Percentiles rank a stretch among this genome's conserved stretches.
Evolutionary conservation across 345 rosid species (phyloP).

Genomic region (Salix caprea): DNA sequence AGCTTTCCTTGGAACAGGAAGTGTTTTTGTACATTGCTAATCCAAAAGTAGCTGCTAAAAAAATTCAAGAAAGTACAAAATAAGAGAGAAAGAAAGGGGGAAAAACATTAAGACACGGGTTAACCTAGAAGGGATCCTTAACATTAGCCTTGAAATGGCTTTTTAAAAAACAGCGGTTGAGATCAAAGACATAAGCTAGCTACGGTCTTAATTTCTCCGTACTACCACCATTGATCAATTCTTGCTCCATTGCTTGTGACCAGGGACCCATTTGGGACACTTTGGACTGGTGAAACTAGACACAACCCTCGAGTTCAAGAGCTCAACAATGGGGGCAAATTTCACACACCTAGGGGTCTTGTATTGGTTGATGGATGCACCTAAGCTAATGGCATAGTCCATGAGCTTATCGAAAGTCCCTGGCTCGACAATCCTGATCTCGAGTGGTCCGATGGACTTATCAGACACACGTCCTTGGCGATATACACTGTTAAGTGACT

Average conservation of each 20-base stretch:
- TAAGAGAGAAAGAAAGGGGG: neutral
- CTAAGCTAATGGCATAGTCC: conserved; percentile 90
- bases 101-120: conserved; percentile 24
- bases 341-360: conserved; percentile 97
- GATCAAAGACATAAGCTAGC: neutral
- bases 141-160: conserved; percentile 33
- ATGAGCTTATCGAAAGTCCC: conserved; percentile 96
- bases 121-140: conserved; percentile 31
- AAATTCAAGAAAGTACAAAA: neutral
- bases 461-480: conserved; percentile 86
- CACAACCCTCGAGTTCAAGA: conserved; percentile 67
- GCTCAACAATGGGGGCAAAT: conserved; percentile 85
- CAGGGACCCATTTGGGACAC: conserved; percentile 91
- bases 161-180: conserved; percentile 16
- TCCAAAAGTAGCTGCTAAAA: conserved; percentile 30
- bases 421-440: conserved; percentile 77
- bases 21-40: conserved; percentile 63
- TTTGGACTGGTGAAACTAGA: conserved; percentile 72
- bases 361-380: conserved; percentile 94
- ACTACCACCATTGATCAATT: conserved; percentile 4
- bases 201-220: conserved; percentile 8
- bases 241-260: conserved; percentile 73
- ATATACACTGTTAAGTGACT: conserved; percentile 90
- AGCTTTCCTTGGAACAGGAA: conserved; percentile 37
- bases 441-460: conserved; percentile 87